Conservation (phyloP, 2,329 filamentous ascomycete genomes). For the Nemania sp. region DNA sequence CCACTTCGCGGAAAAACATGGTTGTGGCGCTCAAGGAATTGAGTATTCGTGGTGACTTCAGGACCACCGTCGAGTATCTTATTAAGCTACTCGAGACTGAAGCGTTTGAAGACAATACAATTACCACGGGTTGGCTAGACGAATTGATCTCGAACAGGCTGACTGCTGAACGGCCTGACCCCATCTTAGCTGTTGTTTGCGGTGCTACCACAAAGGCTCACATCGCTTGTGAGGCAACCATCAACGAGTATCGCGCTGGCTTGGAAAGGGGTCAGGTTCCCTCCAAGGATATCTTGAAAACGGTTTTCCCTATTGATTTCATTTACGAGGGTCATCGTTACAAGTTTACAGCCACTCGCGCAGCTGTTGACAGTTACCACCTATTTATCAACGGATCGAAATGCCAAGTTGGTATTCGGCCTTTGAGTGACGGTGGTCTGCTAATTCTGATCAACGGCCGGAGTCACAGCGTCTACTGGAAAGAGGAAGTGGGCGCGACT, state of each 20-base stretch:
- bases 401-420: conserved; percentile 91
- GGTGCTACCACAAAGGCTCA: conserved; percentile 96
- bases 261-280: conserved; percentile 98
- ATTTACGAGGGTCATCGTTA: conserved; percentile 97
- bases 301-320: conserved; percentile 97
- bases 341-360: conserved; percentile 97
- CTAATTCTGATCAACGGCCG: conserved; percentile 90
- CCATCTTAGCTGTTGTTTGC: conserved; percentile 92
- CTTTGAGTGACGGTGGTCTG: conserved; percentile 92
- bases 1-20: conserved; percentile 98
- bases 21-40: conserved; percentile 97
- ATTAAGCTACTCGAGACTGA: conserved; percentile 99
- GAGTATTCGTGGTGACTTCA: conserved; percentile 99
- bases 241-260: conserved; percentile 86
- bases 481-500: conserved; percentile 96
- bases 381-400: conserved; percentile 99
- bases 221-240: conserved; percentile 89
- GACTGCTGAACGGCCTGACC: conserved; percentile 94
- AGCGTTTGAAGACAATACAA: conserved; percentile 98
- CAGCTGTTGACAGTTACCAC: conserved; percentile 93
- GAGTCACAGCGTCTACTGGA: conserved; percentile 99
- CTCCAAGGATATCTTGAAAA: conserved; percentile 96
- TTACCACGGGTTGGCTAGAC: conserved; percentile 98
- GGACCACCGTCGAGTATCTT: conserved; percentile 97
- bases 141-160: conserved; percentile 98